Evolutionary conservation across 805 yeast genomes (phyloP), one percentile per base, ranked within the genome.

Genomic region (Kuraishia cidri): DNA sequence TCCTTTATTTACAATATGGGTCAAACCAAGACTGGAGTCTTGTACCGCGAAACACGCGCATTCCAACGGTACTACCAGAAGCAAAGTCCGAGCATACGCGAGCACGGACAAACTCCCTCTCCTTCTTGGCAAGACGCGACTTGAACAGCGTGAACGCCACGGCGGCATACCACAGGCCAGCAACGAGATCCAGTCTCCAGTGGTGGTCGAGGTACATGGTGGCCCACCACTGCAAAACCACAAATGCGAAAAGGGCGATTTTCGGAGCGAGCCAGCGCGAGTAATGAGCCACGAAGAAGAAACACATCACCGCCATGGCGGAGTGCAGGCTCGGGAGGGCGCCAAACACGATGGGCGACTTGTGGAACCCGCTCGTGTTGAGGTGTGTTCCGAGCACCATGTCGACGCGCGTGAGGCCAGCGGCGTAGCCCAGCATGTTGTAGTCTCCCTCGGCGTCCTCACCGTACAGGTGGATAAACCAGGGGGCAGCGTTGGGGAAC

Each of bases 401-500:
- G 46, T 78, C 84, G n/a, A 74, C 76, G 29, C 84, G 58, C 3
- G 74, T 70, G 27, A 79, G 57, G 2, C 86, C 86, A 10, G 85
- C 88, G 2, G 84, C 80, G 46, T 70, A 79, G 10, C 84, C 84
- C 10, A 69, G 68, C 67, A 74, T 74, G 21, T 69, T 71, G 49
- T 79, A 79, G 39, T 66, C 61, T 2, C 81, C 79, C 7, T 58
- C 36, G 47, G 64, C 66, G 40, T 72, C 69, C 15, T 67, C 65
- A 3, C 85, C 83, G 42, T 79, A 66, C 38, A 73, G 39, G 46
- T 72, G 77, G 30, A 75, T 70, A 48, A 76, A 79, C 79, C 85
- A 75, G 3, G 87, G 87, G 1, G 87, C 82, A 1, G 85, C 82
- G 47, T 73, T 77, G 17, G 88, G 88, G 49, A 77, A 61, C 5